Conservation (phyloP, 345 rosid species). For the Melastoma malabathricum region DNA sequence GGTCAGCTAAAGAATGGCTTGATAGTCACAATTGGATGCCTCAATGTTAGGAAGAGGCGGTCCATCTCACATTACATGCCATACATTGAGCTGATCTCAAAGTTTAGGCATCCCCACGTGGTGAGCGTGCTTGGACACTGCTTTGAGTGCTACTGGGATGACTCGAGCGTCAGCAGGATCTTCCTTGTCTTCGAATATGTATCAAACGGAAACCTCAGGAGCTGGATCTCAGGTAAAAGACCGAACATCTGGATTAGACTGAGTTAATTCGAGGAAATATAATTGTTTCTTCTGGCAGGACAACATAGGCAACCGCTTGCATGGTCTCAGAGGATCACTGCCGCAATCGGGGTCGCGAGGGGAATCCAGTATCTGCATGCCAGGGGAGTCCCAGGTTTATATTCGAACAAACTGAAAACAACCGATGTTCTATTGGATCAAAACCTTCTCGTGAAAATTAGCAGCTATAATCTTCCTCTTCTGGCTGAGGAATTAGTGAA, state of each 20-base stretch:
- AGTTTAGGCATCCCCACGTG: conserved; percentile 74
- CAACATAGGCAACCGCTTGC: conserved; percentile 32
- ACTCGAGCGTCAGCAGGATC: conserved; percentile 87
- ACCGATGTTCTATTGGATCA: conserved; percentile 80
- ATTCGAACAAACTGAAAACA: conserved; percentile 61
- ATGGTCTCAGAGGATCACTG: conserved; percentile 75
- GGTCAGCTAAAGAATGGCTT: conserved; percentile 76
- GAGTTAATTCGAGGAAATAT: no score
- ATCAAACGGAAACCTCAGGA: conserved; percentile 71
- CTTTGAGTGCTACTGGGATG: conserved; percentile 86
- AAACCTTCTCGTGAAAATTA: conserved; percentile 62
- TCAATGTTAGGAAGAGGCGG: conserved; percentile 70
- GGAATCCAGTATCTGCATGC: conserved; percentile 90
- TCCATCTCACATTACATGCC: conserved; percentile 68
- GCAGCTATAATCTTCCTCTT: conserved; percentile 77
- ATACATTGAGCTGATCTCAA: conserved; percentile 73
- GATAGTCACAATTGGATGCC: conserved; percentile 63
- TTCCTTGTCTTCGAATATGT: conserved; percentile 80
- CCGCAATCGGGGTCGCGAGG: conserved; percentile 77
- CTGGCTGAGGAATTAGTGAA: conserved; percentile 47
- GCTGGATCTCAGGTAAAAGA: conserved; percentile 83
- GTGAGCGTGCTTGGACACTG: conserved; percentile 90
- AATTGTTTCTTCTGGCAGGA: conserved; percentile 23
- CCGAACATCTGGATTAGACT: not conserved
- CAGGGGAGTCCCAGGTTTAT: conserved; percentile 76